Evolutionary conservation across 306 rosid genomes (phyloP).

Genomic region (Benincasa hispida): DNA sequence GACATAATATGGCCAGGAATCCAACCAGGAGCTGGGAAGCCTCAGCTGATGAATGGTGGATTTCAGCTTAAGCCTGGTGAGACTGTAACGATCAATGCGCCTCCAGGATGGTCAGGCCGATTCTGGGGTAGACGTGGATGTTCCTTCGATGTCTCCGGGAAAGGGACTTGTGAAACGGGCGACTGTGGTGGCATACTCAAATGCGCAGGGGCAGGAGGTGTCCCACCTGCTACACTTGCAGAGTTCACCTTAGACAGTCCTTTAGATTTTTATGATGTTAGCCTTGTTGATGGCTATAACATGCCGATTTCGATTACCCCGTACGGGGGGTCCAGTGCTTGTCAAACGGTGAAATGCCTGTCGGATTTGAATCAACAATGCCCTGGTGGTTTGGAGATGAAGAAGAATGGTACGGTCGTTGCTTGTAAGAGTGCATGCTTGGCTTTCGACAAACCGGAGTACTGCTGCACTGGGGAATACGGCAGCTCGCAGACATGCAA

Average conservation of each 20-base stretch:
- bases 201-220: conserved; percentile 36
- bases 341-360: conserved; percentile 15
- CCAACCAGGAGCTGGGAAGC: conserved; percentile 30
- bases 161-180: conserved; percentile 37
- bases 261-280: conserved; percentile 40
- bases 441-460: conserved; percentile 32
- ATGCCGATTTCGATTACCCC: conserved; percentile 34
- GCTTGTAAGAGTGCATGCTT: conserved; percentile 49
- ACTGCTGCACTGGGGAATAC: conserved; percentile 39
- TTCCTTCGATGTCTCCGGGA: conserved; percentile 26
- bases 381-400: conserved; percentile 31
- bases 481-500: conserved; percentile 27
- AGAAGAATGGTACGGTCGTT: conserved; percentile 15
- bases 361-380: conserved; percentile 26
- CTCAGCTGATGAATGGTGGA: conserved; percentile 36
- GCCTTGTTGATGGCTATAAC: conserved; percentile 64
- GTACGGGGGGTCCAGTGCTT: conserved; percentile 14
- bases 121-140: conserved; percentile 40
- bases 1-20: conserved; percentile 45
- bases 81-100: conserved; percentile 19
- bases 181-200: conserved; percentile 39
- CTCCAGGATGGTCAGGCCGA: conserved; percentile 49
- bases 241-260: conserved; percentile 58
- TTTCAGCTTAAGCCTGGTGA: conserved; percentile 18
- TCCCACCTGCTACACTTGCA: conserved; percentile 41